phyloP scores from a whole-genome alignment of 2,329 filamentous ascomycete genomes.

The Hymenoscyphus salicellus region DNA sequence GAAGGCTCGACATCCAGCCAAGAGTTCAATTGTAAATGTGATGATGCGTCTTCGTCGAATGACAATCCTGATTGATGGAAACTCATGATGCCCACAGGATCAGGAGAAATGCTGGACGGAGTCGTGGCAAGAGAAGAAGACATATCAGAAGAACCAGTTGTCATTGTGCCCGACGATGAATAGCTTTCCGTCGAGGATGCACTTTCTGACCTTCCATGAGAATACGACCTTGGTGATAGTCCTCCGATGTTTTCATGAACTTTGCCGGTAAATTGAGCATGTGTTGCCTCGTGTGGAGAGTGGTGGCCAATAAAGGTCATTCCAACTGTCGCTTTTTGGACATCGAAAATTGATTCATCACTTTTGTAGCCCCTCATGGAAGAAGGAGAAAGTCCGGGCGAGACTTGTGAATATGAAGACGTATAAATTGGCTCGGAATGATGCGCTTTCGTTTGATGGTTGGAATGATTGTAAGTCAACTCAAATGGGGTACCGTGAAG shows the following conservation, averaged over 20 bases:
- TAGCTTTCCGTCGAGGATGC: not conserved
- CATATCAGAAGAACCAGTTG: not conserved
- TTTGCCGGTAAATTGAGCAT: not conserved
- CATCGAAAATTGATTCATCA: not conserved
- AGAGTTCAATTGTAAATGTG: not conserved
- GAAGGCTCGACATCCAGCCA: not conserved
- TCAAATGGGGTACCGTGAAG: no score
- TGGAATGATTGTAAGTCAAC: no score
- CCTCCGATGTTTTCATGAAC: not conserved
- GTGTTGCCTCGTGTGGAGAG: not conserved
- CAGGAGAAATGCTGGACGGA: not conserved
- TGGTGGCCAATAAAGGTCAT: not conserved
- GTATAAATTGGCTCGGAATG: no score
- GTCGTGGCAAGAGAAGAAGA: not conserved
- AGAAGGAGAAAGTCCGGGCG: no score
- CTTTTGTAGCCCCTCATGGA: no score
- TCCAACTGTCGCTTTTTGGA: not conserved
- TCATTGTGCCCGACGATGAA: not conserved
- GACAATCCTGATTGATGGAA: not conserved
- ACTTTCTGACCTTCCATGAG: not conserved
- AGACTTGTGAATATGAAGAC: no score
- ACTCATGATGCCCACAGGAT: not conserved
- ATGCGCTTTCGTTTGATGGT: no score
- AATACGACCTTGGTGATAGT: not conserved
- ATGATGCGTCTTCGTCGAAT: not conserved